A percentile compares a stretch with the other conserved stretches of the same genome.
Evolutionary conservation across 2,329 filamentous ascomycete genomes (phyloP).

Genomic region (Cladosporium oxysporum): DNA sequence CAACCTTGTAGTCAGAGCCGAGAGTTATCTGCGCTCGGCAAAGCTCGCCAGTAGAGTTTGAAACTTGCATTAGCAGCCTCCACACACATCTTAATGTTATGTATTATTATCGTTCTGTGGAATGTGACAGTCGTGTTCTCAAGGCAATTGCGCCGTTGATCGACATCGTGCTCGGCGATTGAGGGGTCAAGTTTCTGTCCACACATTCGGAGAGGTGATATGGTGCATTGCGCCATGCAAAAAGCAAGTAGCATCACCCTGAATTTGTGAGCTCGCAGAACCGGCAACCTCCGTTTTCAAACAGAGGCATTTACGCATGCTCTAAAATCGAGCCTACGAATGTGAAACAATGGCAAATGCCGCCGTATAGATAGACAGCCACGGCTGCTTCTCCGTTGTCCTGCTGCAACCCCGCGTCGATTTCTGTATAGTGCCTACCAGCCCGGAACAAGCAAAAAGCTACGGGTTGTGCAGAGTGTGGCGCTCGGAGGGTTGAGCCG

Average conservation of each 20-base stretch:
- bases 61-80: conserved; percentile 7
- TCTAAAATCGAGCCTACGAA: background rate
- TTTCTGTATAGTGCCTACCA: background rate
- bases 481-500: background rate
- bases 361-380: background rate
- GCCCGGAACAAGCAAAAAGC: background rate
- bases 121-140: background rate
- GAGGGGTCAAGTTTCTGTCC: background rate
- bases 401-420: background rate
- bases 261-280: background rate
- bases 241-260: background rate
- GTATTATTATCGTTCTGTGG: background rate
- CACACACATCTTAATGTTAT: background rate
- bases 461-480: conserved; percentile 3
- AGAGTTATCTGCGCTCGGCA: conserved; percentile 7
- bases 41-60: conserved; percentile 6
- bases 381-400: background rate
- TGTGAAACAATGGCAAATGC: background rate
- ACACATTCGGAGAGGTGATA: background rate
- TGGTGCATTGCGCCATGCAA: background rate
- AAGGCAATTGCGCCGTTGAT: background rate
- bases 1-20: conserved; percentile 17
- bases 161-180: background rate
- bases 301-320: background rate
- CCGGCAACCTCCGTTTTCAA: background rate